These are phyloP conservation scores for Aspergillus cejpii DNA, from an alignment of 2,329 filamentous ascomycete genomes.

Conservation along the genomic window DNA sequence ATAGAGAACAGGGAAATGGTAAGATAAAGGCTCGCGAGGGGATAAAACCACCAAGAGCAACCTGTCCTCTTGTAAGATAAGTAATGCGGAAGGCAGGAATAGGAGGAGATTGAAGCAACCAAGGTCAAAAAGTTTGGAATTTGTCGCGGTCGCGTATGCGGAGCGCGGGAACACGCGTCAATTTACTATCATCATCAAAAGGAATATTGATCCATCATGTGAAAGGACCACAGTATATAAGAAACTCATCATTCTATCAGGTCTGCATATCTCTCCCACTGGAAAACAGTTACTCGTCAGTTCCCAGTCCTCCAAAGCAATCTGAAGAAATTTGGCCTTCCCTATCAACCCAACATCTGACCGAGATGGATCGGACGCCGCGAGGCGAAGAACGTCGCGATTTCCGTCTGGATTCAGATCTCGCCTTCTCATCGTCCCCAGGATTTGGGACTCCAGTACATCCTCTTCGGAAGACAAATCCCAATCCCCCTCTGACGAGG, in stretches of 20 bases:
- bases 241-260: background rate
- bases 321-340: background rate
- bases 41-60: too few species aligned
- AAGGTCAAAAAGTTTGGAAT: slow-evolving; percentile 4
- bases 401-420: slow-evolving; percentile 39
- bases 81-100: too few species aligned
- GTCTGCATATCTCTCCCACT: background rate
- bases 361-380: background rate
- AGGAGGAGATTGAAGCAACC: slow-evolving; percentile 5
- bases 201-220: background rate
- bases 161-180: slow-evolving; percentile 11
- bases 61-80: too few species aligned
- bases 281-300: background rate
- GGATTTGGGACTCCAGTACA: slow-evolving; percentile 83
- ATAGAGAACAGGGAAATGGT: too few species aligned
- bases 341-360: background rate
- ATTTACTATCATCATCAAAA: background rate
- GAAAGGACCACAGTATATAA: too few species aligned
- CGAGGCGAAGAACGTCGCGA: background rate
- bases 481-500: slow-evolving; percentile 46
- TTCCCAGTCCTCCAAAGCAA: background rate
- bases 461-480: slow-evolving; percentile 51
- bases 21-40: too few species aligned
- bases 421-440: slow-evolving; percentile 79
- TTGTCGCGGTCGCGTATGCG: slow-evolving; percentile 16